phyloP scores from a whole-genome alignment of 148 eudicot genomes.

The Camellia sinensis region DNA sequence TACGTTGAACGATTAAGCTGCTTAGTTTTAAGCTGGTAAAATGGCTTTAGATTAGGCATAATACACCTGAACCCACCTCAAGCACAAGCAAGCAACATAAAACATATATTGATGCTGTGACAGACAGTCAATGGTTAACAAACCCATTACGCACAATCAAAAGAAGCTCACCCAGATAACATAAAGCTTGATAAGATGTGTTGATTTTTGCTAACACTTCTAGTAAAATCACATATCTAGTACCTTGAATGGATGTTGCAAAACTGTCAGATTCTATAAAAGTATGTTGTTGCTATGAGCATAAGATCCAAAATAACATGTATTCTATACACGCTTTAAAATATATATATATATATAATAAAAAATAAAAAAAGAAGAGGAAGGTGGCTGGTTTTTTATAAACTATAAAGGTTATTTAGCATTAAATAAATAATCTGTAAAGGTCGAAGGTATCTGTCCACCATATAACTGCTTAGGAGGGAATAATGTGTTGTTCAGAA shows the following conservation, averaged over 20 bases:
- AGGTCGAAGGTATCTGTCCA: too few species aligned
- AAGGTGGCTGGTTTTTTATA: too few species aligned
- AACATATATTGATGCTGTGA: not conserved
- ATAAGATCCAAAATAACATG: not conserved
- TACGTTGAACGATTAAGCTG: not conserved
- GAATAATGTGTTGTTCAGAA: not conserved
- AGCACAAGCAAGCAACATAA: not conserved
- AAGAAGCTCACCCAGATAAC: conserved; percentile 4
- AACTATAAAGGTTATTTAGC: too few species aligned
- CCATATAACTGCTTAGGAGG: not conserved
- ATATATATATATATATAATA: too few species aligned
- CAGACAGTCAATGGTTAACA: not conserved
- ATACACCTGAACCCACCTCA: not conserved
- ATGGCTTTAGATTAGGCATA: not conserved
- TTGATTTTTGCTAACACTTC: not conserved
- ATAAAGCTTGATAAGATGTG: not conserved
- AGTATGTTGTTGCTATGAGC: too few species aligned
- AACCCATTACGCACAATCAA: not conserved
- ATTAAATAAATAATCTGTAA: too few species aligned
- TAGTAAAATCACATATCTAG: not conserved
- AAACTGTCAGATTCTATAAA: not conserved
- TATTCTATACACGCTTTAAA: too few species aligned
- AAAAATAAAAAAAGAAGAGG: too few species aligned
- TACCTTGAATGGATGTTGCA: not conserved
- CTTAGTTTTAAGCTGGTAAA: not conserved